Conservation (phyloP, 2,329 filamentous ascomycete genomes). For the Aureobasidium lini region DNA sequence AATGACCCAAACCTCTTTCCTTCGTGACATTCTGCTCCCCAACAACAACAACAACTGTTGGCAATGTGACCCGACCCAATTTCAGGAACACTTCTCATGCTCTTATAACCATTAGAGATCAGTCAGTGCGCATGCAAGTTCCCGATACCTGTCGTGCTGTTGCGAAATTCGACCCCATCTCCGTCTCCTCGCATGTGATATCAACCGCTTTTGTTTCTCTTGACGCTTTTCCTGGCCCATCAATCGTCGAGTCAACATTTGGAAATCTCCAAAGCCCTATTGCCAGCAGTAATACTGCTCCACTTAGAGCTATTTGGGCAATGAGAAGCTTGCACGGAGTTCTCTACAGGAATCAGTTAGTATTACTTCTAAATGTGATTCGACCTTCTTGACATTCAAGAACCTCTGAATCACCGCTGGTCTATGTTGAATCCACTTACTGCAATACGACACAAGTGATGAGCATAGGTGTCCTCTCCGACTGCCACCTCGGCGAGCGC, state of each 20-base stretch:
- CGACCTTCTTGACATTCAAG: too few relatives aligned
- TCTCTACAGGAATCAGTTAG: background rate
- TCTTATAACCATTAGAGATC: background rate
- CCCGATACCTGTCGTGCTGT: background rate
- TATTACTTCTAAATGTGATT: background rate
- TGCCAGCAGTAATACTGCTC: too few relatives aligned
- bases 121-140: background rate
- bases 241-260: too few relatives aligned
- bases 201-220: too few relatives aligned
- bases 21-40: background rate
- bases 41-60: background rate
- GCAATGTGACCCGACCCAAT: too few relatives aligned
- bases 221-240: background rate
- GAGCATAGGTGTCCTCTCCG: background rate
- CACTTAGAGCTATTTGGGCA: background rate
- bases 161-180: background rate
- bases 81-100: background rate
- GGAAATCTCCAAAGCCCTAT: too few relatives aligned
- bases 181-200: background rate
- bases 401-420: too few relatives aligned
- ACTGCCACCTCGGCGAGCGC: background rate
- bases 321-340: background rate
- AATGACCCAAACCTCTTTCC: background rate
- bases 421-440: background rate
- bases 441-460: background rate